A percentile compares a stretch with the other conserved stretches of the same genome.
These are phyloP conservation scores for Stentor roeselii DNA, from an alignment of 73 alveolate genomes.

Conservation along the genomic window DNA sequence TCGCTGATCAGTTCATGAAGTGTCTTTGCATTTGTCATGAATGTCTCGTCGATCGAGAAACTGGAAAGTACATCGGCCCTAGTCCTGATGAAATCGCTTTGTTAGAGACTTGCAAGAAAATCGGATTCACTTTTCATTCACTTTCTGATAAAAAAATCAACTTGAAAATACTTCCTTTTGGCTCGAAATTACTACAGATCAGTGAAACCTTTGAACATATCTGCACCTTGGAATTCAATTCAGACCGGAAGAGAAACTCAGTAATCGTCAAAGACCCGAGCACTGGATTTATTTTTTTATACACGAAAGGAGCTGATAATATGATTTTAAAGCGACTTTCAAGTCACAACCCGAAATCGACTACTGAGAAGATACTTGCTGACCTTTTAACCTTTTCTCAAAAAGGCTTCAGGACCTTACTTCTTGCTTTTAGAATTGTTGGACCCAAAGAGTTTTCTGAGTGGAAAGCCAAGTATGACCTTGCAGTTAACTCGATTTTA, in stretches of 20 bases:
- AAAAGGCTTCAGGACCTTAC: slow-evolving; percentile 83
- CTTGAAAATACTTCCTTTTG: slow-evolving; percentile 32
- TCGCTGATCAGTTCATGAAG: slow-evolving; percentile 42
- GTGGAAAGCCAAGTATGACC: slow-evolving; percentile 48
- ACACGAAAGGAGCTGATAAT: slow-evolving; percentile 78
- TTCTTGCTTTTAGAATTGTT: slow-evolving; percentile 84
- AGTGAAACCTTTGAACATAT: slow-evolving; percentile 57
- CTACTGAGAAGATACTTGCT: slow-evolving; percentile 44
- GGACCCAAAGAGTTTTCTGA: slow-evolving; percentile 80
- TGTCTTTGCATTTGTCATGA: slow-evolving; percentile 71
- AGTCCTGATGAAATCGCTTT: slow-evolving; percentile 90
- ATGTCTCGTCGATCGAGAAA: slow-evolving; percentile 62
- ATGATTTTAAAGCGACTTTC: slow-evolving; percentile 45
- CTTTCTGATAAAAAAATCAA: slow-evolving; percentile 31
- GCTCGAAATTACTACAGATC: slow-evolving; percentile 37
- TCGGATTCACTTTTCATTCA: slow-evolving; percentile 74
- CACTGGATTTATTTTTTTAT: slow-evolving; percentile 49
- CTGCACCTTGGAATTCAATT: slow-evolving; percentile 82
- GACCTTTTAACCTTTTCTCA: slow-evolving; percentile 52
- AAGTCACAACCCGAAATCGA: slow-evolving; percentile 40
- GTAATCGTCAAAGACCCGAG: slow-evolving; percentile 77
- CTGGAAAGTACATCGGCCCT: slow-evolving; percentile 62
- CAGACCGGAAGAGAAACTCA: slow-evolving; percentile 93
- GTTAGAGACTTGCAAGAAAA: slow-evolving; percentile 87
- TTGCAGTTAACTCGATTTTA: slow-evolving; percentile 72